phyloP scores from a whole-genome alignment of 2,329 filamentous ascomycete genomes.

The Periconia macrospinosa region DNA sequence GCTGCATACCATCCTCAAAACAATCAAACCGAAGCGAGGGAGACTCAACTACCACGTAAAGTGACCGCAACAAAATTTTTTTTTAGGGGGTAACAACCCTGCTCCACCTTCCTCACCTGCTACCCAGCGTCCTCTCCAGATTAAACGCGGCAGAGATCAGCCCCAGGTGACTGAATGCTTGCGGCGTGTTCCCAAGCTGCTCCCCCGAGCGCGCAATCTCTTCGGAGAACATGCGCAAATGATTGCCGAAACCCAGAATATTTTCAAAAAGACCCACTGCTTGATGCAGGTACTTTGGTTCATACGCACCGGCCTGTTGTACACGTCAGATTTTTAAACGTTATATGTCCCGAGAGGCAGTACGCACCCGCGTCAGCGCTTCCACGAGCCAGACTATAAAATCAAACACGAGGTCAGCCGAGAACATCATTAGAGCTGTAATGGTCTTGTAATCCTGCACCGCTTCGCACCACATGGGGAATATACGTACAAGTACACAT shows the following conservation, averaged over 20 bases:
- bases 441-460: not conserved
- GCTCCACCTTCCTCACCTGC: constrained; percentile 1
- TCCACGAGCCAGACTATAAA: constrained; percentile 70
- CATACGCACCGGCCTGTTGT: constrained; percentile 51
- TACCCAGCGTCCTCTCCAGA: constrained; percentile 55
- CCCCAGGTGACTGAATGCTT: constrained; percentile 76
- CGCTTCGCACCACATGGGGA: not conserved
- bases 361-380: constrained; percentile 69
- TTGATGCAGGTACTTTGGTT: constrained; percentile 62
- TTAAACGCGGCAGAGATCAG: constrained; percentile 79
- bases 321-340: constrained; percentile 5
- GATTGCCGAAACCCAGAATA: constrained; percentile 75
- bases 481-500: constrained; percentile 63
- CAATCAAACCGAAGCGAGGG: not conserved
- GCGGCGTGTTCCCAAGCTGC: constrained; percentile 77
- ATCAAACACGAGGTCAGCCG: not conserved
- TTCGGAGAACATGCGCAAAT: constrained; percentile 77
- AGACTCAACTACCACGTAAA: not conserved
- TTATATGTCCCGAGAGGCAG: not conserved
- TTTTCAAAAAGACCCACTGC: constrained; percentile 75
- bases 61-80: not conserved
- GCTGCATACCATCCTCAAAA: not conserved
- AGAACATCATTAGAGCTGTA: not conserved
- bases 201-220: constrained; percentile 75
- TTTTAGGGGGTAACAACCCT: not conserved